phyloP scores from a whole-genome alignment of 2,329 filamentous ascomycete genomes.

The Celoporthe dispersa region DNA sequence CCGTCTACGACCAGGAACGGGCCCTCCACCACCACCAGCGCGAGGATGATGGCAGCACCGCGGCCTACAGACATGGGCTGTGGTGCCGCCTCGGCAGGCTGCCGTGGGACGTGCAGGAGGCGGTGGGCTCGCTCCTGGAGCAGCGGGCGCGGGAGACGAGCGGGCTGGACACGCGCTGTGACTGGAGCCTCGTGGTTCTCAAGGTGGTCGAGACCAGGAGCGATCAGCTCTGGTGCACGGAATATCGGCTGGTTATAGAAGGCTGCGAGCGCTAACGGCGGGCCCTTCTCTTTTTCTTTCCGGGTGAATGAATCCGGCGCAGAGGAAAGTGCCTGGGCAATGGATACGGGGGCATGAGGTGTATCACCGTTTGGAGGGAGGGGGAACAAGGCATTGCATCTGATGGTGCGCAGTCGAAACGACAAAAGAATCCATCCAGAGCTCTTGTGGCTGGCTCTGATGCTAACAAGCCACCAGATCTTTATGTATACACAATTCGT shows the following conservation, averaged over 20 bases:
- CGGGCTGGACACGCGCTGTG: background rate
- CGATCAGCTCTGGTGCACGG: background rate
- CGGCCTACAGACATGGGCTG: no score
- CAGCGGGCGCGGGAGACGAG: background rate
- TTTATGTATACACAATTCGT: background rate
- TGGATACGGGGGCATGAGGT: background rate
- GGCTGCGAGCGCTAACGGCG: background rate
- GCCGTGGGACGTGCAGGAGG: no score
- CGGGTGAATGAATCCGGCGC: no score
- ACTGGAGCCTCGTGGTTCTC: background rate
- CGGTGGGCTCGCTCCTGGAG: background rate
- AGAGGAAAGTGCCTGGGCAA: no score
- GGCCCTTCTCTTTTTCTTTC: no score
- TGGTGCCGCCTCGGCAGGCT: no score
- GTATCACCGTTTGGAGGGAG: background rate
- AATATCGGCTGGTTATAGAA: background rate
- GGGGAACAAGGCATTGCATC: background rate
- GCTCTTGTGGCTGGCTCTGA: background rate
- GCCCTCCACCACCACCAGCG: no score
- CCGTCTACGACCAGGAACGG: no score
- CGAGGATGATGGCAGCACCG: no score
- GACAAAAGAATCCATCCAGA: background rate
- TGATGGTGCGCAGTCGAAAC: background rate
- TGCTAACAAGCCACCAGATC: no score
- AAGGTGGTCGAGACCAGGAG: background rate